These are phyloP conservation scores for Piedraia hortae DNA, from an alignment of 2,329 filamentous ascomycete species.

Conservation along the genomic window DNA sequence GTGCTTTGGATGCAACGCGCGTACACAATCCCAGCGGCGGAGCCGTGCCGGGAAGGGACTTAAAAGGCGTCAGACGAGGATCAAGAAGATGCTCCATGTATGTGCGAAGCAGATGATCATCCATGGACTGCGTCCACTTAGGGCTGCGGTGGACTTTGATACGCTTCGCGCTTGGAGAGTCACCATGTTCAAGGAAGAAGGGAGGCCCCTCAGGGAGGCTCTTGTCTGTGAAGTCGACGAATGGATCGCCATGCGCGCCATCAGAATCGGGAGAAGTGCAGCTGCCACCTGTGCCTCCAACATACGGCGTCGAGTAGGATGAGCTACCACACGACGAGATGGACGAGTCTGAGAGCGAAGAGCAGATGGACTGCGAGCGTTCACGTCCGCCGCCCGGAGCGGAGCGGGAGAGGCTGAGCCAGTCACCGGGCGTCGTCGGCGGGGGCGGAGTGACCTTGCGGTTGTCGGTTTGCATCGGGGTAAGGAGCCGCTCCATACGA, in stretches of 20 bases:
- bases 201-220: no score
- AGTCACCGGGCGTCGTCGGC: no score
- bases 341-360: constrained; percentile 33
- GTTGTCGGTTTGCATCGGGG: constrained; percentile 12
- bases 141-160: constrained; percentile 16
- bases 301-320: constrained; percentile 14
- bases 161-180: constrained; percentile 14
- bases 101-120: constrained; percentile 36
- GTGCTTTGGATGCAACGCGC: constrained; percentile 32
- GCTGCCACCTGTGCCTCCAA: no score
- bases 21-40: constrained; percentile 37
- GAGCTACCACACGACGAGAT: constrained; percentile 30
- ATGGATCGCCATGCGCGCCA: constrained; percentile 26
- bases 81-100: constrained; percentile 39
- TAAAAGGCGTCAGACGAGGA: constrained; percentile 38
- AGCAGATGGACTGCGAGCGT: constrained; percentile 30
- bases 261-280: constrained; percentile 35
- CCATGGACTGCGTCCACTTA: constrained; percentile 34
- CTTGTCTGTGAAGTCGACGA: constrained; percentile 13
- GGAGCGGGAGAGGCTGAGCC: no score
- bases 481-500: no score
- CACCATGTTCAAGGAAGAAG: constrained; percentile 6
- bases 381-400: constrained; percentile 14
- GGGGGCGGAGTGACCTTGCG: constrained; percentile 19
- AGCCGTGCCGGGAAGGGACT: constrained; percentile 33